Conservation (phyloP, 768 basidiomycete species). For the Boletus rex-veris region DNA sequence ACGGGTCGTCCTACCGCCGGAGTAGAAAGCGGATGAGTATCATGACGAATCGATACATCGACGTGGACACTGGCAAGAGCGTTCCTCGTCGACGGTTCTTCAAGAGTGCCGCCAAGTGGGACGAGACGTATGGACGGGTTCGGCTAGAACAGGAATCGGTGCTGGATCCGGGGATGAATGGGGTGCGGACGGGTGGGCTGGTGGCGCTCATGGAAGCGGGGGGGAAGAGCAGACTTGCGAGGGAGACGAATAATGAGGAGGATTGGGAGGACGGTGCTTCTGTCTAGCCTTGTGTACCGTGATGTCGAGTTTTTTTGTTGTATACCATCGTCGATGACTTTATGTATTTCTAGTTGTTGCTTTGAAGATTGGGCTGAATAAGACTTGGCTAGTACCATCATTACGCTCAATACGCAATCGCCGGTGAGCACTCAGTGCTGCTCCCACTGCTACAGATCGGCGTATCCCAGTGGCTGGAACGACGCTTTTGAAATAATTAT, state of each 20-base stretch:
- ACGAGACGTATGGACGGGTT: slow-evolving; percentile 26
- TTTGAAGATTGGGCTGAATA: not conserved
- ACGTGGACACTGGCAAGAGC: slow-evolving; percentile 37
- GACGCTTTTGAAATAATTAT: too few relatives aligned
- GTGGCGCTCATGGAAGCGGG: slow-evolving; percentile 26
- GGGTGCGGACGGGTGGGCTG: slow-evolving; percentile 12
- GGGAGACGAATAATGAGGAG: slow-evolving; percentile 20
- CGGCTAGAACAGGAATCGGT: slow-evolving; percentile 21
- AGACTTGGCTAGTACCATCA: too few relatives aligned
- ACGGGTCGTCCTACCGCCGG: slow-evolving; percentile 40
- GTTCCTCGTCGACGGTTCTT: slow-evolving; percentile 54
- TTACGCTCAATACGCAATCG: too few relatives aligned
- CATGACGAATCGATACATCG: slow-evolving; percentile 55
- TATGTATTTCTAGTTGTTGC: slow-evolving; percentile 6
- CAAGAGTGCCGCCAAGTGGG: slow-evolving; percentile 43
- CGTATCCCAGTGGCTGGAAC: too few relatives aligned
- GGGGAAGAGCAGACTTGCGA: slow-evolving; percentile 13
- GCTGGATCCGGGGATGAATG: slow-evolving; percentile 18
- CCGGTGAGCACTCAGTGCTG: too few relatives aligned
- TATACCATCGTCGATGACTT: not conserved
- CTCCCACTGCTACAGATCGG: too few relatives aligned
- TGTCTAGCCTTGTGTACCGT: slow-evolving; percentile 8
- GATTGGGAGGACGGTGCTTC: slow-evolving; percentile 33
- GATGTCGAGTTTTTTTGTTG: not conserved
- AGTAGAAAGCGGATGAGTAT: slow-evolving; percentile 66